Base-by-base conservation (phyloP, 306 rosid genomes). In the Boehmeria nivea region DNA sequence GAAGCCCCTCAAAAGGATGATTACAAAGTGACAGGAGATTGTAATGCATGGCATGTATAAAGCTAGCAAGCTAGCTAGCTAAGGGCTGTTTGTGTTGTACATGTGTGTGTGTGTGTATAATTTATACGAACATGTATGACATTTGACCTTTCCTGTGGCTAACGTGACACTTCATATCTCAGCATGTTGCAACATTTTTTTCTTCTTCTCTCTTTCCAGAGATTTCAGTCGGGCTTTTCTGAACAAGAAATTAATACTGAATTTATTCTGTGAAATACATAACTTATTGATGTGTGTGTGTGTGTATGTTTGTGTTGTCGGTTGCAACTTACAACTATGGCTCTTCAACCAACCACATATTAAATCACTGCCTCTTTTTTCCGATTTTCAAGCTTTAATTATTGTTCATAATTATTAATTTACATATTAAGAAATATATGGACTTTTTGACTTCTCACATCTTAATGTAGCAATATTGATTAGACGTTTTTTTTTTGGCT, bases 201-300 rank as follows among this genome's bases (percentile, higher is more conserved):
- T 15, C 19, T 17, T 28, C 8, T 28, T 8, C 34, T 8, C 34
- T 3, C 34, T 54, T 54, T 21, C 47, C 57, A 22, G 24, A 33
- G 25, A 49, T 36, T 13, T 61, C 66, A 61, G 36, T 48, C 45
- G n/a, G 22, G 20, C 47, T 56, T 56, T 56, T 56, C 25, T 19
- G 54, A n/a, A 14, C 11, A 50, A 12, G 3, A 26, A 8, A 51
- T 51, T 24, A 24, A 51, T 51, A 25, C 23, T 51, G 11, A 34
- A 27, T 51, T 51, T 33, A 27, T 26, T 48, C n/a, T n/a, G n/a
- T n/a, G n/a, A n/a, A n/a, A n/a, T n/a, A n/a, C n/a, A n/a, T n/a
- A n/a, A n/a, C n/a, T n/a, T n/a, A n/a, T 50, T 24, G 4, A 23
- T 25, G 54, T 25, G 33, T 21, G 34, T 25, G 34, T 46, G 8